These are phyloP conservation scores for Schizophyllum commune DNA, from an alignment of 1,284 basidiomycete species.

Conservation along the genomic window DNA sequence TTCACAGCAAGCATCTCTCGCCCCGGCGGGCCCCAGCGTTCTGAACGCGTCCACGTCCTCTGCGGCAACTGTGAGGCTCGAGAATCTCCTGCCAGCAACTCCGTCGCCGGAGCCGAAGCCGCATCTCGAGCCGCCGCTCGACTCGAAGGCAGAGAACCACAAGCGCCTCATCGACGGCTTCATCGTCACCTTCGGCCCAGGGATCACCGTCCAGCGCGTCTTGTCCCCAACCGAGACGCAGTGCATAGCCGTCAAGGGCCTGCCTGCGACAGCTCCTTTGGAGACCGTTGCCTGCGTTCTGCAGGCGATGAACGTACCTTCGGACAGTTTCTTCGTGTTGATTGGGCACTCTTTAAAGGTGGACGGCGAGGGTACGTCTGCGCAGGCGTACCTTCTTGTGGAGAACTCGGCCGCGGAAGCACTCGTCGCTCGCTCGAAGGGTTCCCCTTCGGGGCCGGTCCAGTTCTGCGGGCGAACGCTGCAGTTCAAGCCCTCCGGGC, in stretches of 20 bases:
- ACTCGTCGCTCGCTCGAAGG: not conserved
- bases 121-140: too few relatives aligned
- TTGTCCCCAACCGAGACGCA: not conserved
- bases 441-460: not conserved
- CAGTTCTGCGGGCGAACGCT: not conserved
- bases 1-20: too few relatives aligned
- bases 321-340: not conserved
- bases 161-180: not conserved
- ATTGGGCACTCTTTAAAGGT: too few relatives aligned
- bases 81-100: too few relatives aligned
- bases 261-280: not conserved
- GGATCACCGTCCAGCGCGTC: not conserved
- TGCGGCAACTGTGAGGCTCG: too few relatives aligned
- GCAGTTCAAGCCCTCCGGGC: not conserved
- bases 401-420: not conserved
- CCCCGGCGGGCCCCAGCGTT: too few relatives aligned
- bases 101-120: too few relatives aligned
- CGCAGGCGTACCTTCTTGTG: not conserved
- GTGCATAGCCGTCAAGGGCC: not conserved
- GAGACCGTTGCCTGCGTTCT: not conserved
- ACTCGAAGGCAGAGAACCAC: not conserved
- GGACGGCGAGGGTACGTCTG: not conserved
- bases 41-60: too few relatives aligned
- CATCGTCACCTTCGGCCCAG: not conserved
- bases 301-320: not conserved